Base-by-base conservation (phyloP, 1,139 yeast species). In the Saccharomyces hybrid region DNA sequence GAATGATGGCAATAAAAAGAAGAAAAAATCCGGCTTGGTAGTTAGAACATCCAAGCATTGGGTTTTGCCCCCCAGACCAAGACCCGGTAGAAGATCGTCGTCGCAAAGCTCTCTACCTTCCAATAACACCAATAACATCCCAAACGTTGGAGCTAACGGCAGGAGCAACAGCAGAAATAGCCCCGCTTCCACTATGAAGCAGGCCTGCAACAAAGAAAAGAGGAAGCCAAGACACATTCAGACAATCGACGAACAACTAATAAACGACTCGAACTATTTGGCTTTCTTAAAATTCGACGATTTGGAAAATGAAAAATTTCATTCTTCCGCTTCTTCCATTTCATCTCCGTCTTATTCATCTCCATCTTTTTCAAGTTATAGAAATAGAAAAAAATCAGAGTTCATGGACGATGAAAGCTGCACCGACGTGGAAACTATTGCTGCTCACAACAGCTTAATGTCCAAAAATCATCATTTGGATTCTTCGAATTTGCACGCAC, bases 51-150 rank as follows among this genome's bases (percentile, higher is more conserved):
- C 71, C 13, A 63, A 63, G 50, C 68, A 65, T 55, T 68, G 71
- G 71, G 68, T 68, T 41, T 57, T 68, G 50, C 71, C 71, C 63
- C 80, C 82, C 57, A 76, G 80, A 71, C 79, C 80, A 75, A 78
- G 79, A 68, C 78, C 82, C 32, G 82, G 79, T 52, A 59, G 65
- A 74, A 55, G 69, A 76, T 61, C 51, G 53, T 55, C 52, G 31
- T 51, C 52, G 6, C 51, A 47, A 28, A 38, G 23, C 16, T 5
- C 53, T 6, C 23, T 23, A 16, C 9, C 44, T 16, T 14, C 46
- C 8, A 20, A 13, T 47, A 34, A 28, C 28, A 16, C 42, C 9
- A 38, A 38, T 16, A 16, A 16, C 9, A 34, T 14, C 1, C 20
- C 13, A 4, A 48, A 31, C 5, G 25, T 34, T 30, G 26, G 26